Evolutionary conservation across 2,329 filamentous ascomycete genomes (phyloP).

Genomic region (Colletotrichum spaethianum): DNA sequence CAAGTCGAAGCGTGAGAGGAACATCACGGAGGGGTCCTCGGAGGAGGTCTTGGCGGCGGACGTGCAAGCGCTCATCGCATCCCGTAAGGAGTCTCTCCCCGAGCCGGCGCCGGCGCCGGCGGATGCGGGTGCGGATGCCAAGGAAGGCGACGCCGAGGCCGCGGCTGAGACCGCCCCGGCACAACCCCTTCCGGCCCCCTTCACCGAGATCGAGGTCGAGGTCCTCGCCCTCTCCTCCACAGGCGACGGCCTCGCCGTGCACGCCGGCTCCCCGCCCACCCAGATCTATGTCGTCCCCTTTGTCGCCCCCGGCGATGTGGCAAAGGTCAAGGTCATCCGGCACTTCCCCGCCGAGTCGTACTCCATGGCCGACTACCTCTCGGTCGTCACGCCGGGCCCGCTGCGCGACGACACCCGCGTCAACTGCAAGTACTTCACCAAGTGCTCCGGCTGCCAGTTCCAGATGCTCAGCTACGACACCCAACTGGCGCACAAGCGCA

Average conservation of each 20-base stretch:
- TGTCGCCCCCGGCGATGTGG: conserved; percentile 85
- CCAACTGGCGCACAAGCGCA: conserved; percentile 87
- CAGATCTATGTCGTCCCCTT: conserved; percentile 91
- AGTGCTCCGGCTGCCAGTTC: conserved; percentile 94
- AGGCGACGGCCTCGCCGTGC: conserved; percentile 88
- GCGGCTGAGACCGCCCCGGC: neutral
- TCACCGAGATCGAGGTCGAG: conserved; percentile 85
- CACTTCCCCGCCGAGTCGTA: conserved; percentile 78
- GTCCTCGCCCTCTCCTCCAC: conserved; percentile 89
- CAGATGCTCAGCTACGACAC: conserved; percentile 94
- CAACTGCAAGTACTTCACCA: conserved; percentile 87
- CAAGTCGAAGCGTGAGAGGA: conserved; percentile 71
- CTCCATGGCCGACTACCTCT: conserved; percentile 85
- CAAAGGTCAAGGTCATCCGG: conserved; percentile 83
- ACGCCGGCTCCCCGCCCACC: conserved; percentile 71
- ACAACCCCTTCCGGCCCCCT: conserved; percentile 71
- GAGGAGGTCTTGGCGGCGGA: conserved; percentile 79
- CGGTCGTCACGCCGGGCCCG: conserved; percentile 79
- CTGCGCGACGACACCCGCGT: conserved; percentile 84
- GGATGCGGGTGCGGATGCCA: conserved; percentile 47
- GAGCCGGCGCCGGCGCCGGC: conserved; percentile 34
- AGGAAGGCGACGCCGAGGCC: conserved; percentile 43
- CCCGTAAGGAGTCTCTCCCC: conserved; percentile 52
- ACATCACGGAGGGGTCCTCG: conserved; percentile 72
- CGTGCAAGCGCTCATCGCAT: conserved; percentile 68